Conservation (phyloP, 2,329 filamentous ascomycete genomes). For the Neocucurbitaria cava region DNA sequence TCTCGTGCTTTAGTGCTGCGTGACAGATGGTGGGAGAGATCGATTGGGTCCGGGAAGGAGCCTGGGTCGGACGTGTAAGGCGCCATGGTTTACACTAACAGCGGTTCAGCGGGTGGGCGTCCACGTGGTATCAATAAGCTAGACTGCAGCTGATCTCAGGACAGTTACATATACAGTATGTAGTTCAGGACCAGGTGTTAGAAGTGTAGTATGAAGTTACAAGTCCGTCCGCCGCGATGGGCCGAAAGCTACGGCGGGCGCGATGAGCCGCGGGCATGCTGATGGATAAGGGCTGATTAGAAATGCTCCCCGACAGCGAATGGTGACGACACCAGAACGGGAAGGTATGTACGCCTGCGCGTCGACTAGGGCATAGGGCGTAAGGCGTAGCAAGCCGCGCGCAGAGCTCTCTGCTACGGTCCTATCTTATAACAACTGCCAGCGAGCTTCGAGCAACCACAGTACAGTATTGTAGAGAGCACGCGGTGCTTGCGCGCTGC, state of each 20-base stretch:
- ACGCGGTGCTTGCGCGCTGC: not conserved
- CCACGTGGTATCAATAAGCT: not conserved
- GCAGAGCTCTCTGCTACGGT: not conserved
- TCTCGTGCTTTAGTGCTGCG: constrained; percentile 69
- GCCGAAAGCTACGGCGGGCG: not conserved
- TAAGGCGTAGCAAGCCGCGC: constrained; percentile 8
- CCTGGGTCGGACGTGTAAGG: constrained; percentile 31
- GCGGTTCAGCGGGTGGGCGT: not conserved
- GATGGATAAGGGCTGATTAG: constrained; percentile 39
- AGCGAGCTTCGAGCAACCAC: not conserved
- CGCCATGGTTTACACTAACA: constrained; percentile 25
- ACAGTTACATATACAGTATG: no score
- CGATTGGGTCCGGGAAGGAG: constrained; percentile 62
- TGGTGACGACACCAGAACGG: constrained; percentile 27
- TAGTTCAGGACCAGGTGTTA: not conserved
- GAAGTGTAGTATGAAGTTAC: constrained; percentile 13
- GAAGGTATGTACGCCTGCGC: constrained; percentile 6
- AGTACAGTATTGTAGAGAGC: not conserved
- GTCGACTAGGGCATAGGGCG: constrained; percentile 18
- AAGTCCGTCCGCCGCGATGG: constrained; percentile 12
- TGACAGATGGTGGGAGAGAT: constrained; percentile 82
- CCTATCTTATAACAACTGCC: not conserved
- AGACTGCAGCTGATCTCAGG: constrained; percentile 1
- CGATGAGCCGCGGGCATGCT: not conserved
- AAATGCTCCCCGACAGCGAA: constrained; percentile 20